Evolutionary conservation across 1,139 yeast genomes (phyloP), one percentile per base, ranked within the genome.

Genomic region (Scheffersomyces lignicola): DNA sequence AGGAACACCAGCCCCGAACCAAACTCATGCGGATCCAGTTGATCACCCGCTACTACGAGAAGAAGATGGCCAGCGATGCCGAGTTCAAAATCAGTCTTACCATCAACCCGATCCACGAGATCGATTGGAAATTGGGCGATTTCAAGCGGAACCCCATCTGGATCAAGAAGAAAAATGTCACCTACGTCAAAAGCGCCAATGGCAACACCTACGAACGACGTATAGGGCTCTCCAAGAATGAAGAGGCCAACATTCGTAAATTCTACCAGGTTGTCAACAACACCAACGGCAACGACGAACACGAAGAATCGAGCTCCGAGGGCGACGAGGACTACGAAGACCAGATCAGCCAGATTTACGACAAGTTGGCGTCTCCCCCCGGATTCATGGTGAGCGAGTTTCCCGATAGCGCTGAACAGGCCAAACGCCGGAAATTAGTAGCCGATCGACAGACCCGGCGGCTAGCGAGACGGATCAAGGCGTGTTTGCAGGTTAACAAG

Each of bases 311-410:
- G 8, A 20, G 30, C 39, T 13, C 32, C 35, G 13, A 49, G 11
- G 20, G 18, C 10, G 20, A 16, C 10, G 20, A 26, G 10, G 29
- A 57, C 36, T 57, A 56, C 40, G 58, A 51, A 35, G 55, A 49
- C 25, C 39, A 45, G 20, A 30, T 44, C 7, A 52, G 41, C 37
- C 71, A 65, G 44, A 43, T 62, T 5, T 62, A 54, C 45, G 71
- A 65, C 34, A 62, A 73, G 47, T 73, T 76, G 17, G 75, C 73
- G 33, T 75, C 83, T 3, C 87, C 87, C 2, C 84, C 84, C 2
- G 86, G 86, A 1, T 79, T 72, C 54, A 80, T 78, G 56, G 57
- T 71, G 29, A 69, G 80, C 28, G 85, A 78, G 40, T 81, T 82
- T 46, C 85, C 87, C 1, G 61, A 62, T 11, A 77, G 85, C 0